Conservation (phyloP, 106 monocot species). For the Platanthera guangdongensis region DNA sequence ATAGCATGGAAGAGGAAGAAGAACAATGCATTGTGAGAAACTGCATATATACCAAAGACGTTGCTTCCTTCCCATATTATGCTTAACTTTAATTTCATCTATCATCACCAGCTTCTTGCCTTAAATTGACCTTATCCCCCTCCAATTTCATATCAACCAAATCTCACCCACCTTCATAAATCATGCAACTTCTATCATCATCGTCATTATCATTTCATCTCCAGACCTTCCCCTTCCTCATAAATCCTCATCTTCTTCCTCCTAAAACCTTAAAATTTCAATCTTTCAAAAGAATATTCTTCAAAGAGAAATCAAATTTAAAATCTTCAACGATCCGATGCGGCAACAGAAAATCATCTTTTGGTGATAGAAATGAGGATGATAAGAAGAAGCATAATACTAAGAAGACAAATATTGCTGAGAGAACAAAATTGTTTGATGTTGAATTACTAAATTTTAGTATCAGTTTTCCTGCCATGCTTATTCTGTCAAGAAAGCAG, state of each 20-base stretch:
- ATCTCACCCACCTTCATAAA: background rate
- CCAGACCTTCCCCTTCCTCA: background rate
- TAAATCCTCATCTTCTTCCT: background rate
- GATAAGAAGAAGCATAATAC: background rate
- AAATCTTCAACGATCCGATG: background rate
- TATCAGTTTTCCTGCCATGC: background rate
- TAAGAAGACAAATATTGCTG: background rate
- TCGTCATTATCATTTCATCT: background rate
- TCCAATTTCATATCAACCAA: background rate
- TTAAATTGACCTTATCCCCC: background rate
- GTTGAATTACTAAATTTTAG: background rate
- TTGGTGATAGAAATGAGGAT: background rate
- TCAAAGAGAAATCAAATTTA: background rate
- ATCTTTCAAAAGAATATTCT: background rate
- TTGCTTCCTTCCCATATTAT: conserved; percentile 5
- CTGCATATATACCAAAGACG: background rate
- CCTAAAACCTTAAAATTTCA: background rate
- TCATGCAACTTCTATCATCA: background rate
- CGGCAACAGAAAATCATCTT: background rate
- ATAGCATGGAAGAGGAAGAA: background rate
- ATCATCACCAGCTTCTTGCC: background rate
- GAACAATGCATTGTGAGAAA: background rate
- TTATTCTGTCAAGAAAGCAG: conserved; percentile 3
- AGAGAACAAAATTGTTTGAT: background rate
- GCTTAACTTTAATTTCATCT: background rate